Evolutionary conservation across 495 filamentous ascomycete genomes (phyloP).

Genomic region (Oidiodendron maius): DNA sequence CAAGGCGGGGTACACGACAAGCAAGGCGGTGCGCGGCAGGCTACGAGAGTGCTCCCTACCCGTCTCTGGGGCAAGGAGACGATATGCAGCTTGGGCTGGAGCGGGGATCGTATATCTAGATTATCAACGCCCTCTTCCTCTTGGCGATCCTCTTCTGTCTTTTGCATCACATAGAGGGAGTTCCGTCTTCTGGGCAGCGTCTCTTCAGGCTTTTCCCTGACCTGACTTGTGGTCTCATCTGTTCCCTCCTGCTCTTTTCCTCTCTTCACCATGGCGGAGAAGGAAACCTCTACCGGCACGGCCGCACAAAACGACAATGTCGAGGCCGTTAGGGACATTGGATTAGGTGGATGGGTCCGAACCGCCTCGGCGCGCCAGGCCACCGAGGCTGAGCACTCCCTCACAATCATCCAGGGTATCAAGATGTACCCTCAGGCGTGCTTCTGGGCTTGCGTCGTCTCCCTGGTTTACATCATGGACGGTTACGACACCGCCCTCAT

Average conservation of each 20-base stretch:
- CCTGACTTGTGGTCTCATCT: not conserved
- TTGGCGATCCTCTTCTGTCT: no score
- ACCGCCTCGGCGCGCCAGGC: slow-evolving; percentile 2
- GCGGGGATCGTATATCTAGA: no score
- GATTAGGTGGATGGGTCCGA: no score
- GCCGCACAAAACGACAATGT: not conserved
- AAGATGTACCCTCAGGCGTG: slow-evolving; percentile 33
- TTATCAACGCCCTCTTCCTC: no score
- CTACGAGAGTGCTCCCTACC: no score
- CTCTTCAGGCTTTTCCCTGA: slow-evolving; percentile 1
- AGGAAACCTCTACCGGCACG: not conserved
- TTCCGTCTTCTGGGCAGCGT: not conserved
- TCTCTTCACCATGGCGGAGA: slow-evolving; percentile 1
- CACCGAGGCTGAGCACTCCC: slow-evolving; percentile 20
- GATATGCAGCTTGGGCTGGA: no score
- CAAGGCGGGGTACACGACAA: no score
- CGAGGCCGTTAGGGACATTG: not conserved
- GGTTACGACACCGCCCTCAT: slow-evolving; percentile 33
- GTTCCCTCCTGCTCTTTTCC: not conserved
- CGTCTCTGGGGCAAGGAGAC: no score
- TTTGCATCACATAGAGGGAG: not conserved
- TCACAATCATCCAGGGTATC: slow-evolving; percentile 22
- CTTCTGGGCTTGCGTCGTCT: slow-evolving; percentile 25
- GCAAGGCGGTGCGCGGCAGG: no score
- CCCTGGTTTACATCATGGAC: slow-evolving; percentile 36